phyloP scores from a whole-genome alignment of 331 rosid species.

The Arachis monticola region DNA sequence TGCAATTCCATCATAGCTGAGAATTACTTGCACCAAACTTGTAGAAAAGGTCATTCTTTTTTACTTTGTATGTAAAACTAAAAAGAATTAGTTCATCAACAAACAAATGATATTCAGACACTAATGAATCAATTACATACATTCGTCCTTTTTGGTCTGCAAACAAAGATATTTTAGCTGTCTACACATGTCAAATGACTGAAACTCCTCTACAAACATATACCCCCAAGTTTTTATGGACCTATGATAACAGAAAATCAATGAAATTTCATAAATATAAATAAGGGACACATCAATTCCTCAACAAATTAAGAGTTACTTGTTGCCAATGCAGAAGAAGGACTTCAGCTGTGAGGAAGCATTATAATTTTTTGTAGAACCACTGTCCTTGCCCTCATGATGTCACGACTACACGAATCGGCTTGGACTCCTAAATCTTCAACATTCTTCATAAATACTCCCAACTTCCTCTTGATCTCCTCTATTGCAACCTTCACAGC shows the following conservation, averaged over 20 bases:
- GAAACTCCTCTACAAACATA: slow-evolving; percentile 26
- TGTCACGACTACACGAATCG: slow-evolving; percentile 80
- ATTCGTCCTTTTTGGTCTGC: slow-evolving; percentile 14
- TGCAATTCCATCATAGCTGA: neutral
- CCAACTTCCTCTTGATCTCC: slow-evolving; percentile 78
- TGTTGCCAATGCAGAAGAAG: slow-evolving; percentile 4
- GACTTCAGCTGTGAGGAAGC: slow-evolving; percentile 57
- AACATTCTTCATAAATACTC: slow-evolving; percentile 70
- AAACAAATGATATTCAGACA: slow-evolving; percentile 11
- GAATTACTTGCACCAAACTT: neutral
- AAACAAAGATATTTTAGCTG: slow-evolving; percentile 32
- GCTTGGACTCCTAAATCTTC: slow-evolving; percentile 86
- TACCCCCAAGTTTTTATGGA: slow-evolving; percentile 29
- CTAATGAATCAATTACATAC: slow-evolving; percentile 24
- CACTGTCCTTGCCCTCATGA: slow-evolving; percentile 83
- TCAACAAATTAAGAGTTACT: slow-evolving; percentile 34
- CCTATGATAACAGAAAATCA: slow-evolving; percentile 36
- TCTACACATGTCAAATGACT: slow-evolving; percentile 29
- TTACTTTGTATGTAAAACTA: neutral
- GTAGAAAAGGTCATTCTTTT: neutral
- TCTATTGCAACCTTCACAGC: slow-evolving; percentile 70
- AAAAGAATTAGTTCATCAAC: neutral
- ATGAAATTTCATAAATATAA: slow-evolving; percentile 39
- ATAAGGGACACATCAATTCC: slow-evolving; percentile 20
- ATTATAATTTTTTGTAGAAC: slow-evolving; percentile 80